Conservation (phyloP, 169 alveolate genomes). For the Blepharisma undulans region DNA sequence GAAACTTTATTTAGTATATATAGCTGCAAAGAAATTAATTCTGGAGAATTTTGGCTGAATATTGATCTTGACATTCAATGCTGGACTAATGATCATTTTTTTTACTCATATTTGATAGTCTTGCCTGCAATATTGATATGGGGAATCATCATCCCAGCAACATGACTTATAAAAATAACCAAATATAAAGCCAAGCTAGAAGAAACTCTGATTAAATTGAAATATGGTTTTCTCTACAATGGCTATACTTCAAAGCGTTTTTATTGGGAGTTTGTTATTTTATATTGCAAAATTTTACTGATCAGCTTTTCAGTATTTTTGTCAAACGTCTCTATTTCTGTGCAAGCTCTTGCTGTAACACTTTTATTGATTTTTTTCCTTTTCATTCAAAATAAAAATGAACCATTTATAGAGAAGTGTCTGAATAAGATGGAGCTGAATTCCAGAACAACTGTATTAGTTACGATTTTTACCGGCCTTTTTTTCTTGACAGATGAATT, state of each 20-base stretch:
- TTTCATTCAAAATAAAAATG: conserved; percentile 22
- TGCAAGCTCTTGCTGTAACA: conserved; percentile 30
- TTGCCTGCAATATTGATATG: conserved; percentile 49
- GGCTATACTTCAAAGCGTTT: conserved; percentile 43
- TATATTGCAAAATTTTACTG: conserved; percentile 45
- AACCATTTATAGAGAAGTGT: conserved; percentile 37
- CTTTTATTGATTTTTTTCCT: conserved; percentile 36
- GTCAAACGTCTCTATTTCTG: conserved; percentile 10
- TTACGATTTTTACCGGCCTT: conserved; percentile 15
- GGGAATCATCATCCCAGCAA: conserved; percentile 60
- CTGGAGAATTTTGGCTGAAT: conserved; percentile 38
- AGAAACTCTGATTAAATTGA: conserved; percentile 4
- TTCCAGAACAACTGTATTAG: not conserved
- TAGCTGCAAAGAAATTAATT: conserved; percentile 4
- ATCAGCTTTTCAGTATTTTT: conserved; percentile 36
- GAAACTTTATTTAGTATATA: not conserved
- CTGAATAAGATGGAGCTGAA: conserved; percentile 30
- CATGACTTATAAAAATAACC: not conserved
- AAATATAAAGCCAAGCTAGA: conserved; percentile 11
- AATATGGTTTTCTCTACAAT: conserved; percentile 48
- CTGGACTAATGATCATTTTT: conserved; percentile 23
- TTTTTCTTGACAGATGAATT: not conserved
- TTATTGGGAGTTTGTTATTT: conserved; percentile 60
- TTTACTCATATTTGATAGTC: conserved; percentile 32
- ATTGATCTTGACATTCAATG: conserved; percentile 35